Evolutionary conservation across 2,329 filamentous ascomycete species (phyloP), one percentile per base, ranked within the genome.

Genomic region (Sarocladiaceae sp.): DNA sequence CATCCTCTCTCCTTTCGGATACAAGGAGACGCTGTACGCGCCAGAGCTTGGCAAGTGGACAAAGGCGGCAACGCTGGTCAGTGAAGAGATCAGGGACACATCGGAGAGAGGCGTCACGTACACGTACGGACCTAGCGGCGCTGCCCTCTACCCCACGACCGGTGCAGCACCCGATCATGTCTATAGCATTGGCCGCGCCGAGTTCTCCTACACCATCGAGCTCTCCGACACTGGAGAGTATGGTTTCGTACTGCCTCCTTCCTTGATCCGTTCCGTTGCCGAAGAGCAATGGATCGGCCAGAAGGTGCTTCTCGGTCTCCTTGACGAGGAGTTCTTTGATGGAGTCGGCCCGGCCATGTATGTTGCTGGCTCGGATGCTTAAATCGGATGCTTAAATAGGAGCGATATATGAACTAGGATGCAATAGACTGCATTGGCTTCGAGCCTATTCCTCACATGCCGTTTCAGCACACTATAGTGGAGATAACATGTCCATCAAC

Each of bases 1-100:
- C 32, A 63, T 71, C 18, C 58, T 70, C 3, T 61, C 55, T 0
- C 68, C 70, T 0, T 72, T 66, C 45, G 70, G 70, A 1, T 72
- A 72, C 56, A 67, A 64, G 19, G 68, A 66, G 55, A 60, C 57
- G 4, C 60, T 60, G 1, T 58, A 59, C 9, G 55, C 67, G 4
- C 60, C 67, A 44, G 60, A 67, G 46, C 56, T 64, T 12, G 58
- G 63, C 3, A 62, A 65, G 37, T 67, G 70, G 55, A 55, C 61
- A 26, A 59, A 57, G 19, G 58, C 72, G 0, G 62, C 68, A 3
- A 52, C 54, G 3, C 15, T 52, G 0, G 48, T 56, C 0, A 58
- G 56, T 4, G 45, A 50, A 13, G 51, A 56, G 20, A 66, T 69
- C 45, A 56, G 59, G 3, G 53, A 56, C 19, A 50, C 57, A n/a